A percentile compares a stretch with the other conserved stretches of the same genome.
Conservation (phyloP, 805 yeast genomes). For the Candida quercuum region DNA sequence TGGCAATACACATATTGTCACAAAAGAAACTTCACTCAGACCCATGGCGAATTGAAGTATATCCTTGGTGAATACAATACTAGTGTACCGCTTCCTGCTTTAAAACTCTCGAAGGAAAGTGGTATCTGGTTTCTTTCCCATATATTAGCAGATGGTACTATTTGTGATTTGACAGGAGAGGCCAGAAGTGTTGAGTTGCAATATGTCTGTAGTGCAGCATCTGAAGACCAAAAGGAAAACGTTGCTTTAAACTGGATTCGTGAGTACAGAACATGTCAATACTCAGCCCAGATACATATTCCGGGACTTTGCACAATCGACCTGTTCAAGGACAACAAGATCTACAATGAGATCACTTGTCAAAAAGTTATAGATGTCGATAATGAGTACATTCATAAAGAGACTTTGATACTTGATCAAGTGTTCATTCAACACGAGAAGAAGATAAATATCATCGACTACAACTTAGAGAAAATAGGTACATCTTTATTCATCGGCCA, state of each 20-base stretch:
- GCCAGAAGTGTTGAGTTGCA: constrained; percentile 19
- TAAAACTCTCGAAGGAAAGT: constrained; percentile 6
- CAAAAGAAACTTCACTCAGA: background rate
- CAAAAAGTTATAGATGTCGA: constrained; percentile 1
- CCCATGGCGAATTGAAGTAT: constrained; percentile 1
- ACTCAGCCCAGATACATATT: constrained; percentile 14
- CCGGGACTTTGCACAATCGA: constrained; percentile 19
- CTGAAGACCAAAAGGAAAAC: background rate
- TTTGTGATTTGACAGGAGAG: constrained; percentile 22
- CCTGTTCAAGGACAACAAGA: constrained; percentile 9
- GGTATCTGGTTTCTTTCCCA: constrained; percentile 7
- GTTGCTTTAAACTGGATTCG: constrained; percentile 7
- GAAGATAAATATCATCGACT: constrained; percentile 1
- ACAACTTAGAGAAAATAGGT: background rate
- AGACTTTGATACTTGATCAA: background rate
- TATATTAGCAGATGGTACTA: constrained; percentile 13
- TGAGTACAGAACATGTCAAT: constrained; percentile 21
- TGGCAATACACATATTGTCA: background rate
- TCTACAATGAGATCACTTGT: constrained; percentile 1
- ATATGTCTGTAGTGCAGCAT: constrained; percentile 17
- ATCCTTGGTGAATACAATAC: constrained; percentile 5
- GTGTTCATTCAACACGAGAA: background rate
- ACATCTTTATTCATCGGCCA: background rate
- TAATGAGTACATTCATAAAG: background rate
- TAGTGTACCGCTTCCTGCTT: background rate